These are phyloP conservation scores for Eimeria maxima DNA, from an alignment of 169 alveolate species.

Conservation along the genomic window DNA sequence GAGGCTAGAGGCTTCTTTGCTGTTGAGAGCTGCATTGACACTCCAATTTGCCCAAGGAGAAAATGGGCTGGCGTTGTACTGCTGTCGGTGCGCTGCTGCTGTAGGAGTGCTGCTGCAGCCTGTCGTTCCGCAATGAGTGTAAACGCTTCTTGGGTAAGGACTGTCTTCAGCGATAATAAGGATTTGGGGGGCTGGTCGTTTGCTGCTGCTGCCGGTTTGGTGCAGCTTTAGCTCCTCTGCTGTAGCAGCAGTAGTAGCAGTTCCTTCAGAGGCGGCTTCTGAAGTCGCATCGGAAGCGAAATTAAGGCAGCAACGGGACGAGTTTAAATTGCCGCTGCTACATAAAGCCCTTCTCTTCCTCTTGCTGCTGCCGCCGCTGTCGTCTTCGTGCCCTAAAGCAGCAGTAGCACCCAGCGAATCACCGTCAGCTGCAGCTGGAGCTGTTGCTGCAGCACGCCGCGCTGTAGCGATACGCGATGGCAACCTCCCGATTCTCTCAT, in stretches of 20 bases:
- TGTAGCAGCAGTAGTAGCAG: neutral
- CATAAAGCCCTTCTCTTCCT: neutral
- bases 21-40: conserved; percentile 60
- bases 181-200: conserved; percentile 14
- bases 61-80: conserved; percentile 38
- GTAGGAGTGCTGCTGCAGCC: conserved; percentile 41
- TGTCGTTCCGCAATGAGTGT: neutral
- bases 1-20: neutral
- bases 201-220: conserved; percentile 40
- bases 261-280: neutral
- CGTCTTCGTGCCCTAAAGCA: neutral
- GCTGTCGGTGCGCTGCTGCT: conserved; percentile 10
- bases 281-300: neutral
- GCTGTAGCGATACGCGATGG: conserved; percentile 40
- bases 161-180: conserved; percentile 52
- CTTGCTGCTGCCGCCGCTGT: conserved; percentile 15
- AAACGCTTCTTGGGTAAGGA: neutral
- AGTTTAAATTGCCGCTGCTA: neutral
- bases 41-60: conserved; percentile 38
- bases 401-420: neutral
- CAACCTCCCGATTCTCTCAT: neutral
- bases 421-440: conserved; percentile 4
- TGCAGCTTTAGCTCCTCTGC: neutral
- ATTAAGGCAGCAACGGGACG: neutral
- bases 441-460: conserved; percentile 56